Conservation (phyloP, 2,329 filamentous ascomycete species). For the Fusarium nurragi region DNA sequence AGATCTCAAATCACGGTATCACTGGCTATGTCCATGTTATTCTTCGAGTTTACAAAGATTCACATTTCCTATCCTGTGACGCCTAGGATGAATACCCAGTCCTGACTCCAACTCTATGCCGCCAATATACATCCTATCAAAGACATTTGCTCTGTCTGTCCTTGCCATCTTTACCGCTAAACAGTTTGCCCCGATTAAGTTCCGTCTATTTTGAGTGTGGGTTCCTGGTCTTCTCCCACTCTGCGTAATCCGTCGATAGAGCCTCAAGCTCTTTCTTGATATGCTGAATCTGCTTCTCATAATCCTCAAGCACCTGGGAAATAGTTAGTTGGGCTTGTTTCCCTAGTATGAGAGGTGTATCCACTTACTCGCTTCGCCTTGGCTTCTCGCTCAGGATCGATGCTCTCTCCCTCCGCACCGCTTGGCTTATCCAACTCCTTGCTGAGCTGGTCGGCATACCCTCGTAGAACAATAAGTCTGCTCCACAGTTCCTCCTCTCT, state of each 20-base stretch:
- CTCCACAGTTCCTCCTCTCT: slow-evolving; percentile 89
- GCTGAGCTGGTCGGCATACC: slow-evolving; percentile 76
- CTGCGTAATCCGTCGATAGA: slow-evolving; percentile 65
- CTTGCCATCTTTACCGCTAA: not conserved
- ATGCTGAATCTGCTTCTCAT: slow-evolving; percentile 81
- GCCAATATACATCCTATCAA: slow-evolving; percentile 33
- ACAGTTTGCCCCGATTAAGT: slow-evolving; percentile 5
- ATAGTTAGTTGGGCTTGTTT: slow-evolving; percentile 23
- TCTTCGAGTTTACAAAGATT: slow-evolving; percentile 26
- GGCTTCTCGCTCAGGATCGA: slow-evolving; percentile 75
- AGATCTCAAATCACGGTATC: slow-evolving; percentile 2
- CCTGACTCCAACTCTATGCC: slow-evolving; percentile 36
- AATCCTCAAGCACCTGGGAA: slow-evolving; percentile 78
- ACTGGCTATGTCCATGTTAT: slow-evolving; percentile 14
- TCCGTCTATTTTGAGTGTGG: slow-evolving; percentile 49
- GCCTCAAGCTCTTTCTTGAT: slow-evolving; percentile 77
- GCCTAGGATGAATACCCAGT: slow-evolving; percentile 38
- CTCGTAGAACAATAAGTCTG: slow-evolving; percentile 77
- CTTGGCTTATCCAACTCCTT: slow-evolving; percentile 77
- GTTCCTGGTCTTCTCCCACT: slow-evolving; percentile 63
- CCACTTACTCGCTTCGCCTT: slow-evolving; percentile 76
- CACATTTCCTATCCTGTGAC: slow-evolving; percentile 34
- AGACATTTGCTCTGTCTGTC: slow-evolving; percentile 16
- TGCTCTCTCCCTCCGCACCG: slow-evolving; percentile 61
- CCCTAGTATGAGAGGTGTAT: not conserved